These are phyloP conservation scores for Macrophomina phaseolina DNA, from an alignment of 2,329 filamentous ascomycete species.

Conservation along the genomic window DNA sequence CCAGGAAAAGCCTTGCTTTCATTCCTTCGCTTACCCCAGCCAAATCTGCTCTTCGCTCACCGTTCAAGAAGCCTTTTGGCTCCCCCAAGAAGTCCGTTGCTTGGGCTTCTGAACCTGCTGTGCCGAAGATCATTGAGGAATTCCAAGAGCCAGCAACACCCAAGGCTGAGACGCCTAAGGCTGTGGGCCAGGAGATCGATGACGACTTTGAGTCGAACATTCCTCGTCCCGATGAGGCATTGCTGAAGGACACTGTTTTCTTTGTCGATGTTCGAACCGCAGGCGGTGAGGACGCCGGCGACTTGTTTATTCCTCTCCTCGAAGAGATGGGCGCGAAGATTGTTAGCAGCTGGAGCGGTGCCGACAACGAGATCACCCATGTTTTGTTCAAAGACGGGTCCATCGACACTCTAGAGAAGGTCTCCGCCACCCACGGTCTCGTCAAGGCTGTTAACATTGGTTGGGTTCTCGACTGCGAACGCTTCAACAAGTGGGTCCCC, in stretches of 20 bases:
- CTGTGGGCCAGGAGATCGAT: slow-evolving; percentile 13
- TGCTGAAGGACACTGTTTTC: slow-evolving; percentile 68
- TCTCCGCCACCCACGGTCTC: slow-evolving; percentile 71
- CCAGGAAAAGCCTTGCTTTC: slow-evolving; percentile 25
- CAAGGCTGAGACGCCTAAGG: slow-evolving; percentile 1
- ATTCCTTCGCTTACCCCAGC: slow-evolving; percentile 28
- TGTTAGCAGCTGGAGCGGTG: slow-evolving; percentile 78
- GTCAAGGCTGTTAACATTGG: slow-evolving; percentile 79
- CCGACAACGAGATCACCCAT: slow-evolving; percentile 77
- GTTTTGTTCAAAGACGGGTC: slow-evolving; percentile 90
- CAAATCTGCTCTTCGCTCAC: slow-evolving; percentile 44
- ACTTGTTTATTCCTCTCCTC: slow-evolving; percentile 81
- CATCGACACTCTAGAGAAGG: slow-evolving; percentile 80
- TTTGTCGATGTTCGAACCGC: slow-evolving; percentile 84
- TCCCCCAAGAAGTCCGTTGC: slow-evolving; percentile 47
- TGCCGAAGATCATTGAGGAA: slow-evolving; percentile 1
- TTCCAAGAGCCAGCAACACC: slow-evolving; percentile 23
- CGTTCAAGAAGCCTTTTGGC: slow-evolving; percentile 36
- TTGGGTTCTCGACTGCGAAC: slow-evolving; percentile 75
- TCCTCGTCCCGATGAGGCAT: slow-evolving; percentile 35
- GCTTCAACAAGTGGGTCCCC: slow-evolving; percentile 41
- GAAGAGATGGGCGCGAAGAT: slow-evolving; percentile 82
- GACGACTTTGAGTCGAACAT: slow-evolving; percentile 33
- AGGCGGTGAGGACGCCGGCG: slow-evolving; percentile 66
- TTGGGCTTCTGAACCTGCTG: slow-evolving; percentile 31